phyloP scores from a whole-genome alignment of 805 yeast genomes.

The Metschnikowia gelsemii region DNA sequence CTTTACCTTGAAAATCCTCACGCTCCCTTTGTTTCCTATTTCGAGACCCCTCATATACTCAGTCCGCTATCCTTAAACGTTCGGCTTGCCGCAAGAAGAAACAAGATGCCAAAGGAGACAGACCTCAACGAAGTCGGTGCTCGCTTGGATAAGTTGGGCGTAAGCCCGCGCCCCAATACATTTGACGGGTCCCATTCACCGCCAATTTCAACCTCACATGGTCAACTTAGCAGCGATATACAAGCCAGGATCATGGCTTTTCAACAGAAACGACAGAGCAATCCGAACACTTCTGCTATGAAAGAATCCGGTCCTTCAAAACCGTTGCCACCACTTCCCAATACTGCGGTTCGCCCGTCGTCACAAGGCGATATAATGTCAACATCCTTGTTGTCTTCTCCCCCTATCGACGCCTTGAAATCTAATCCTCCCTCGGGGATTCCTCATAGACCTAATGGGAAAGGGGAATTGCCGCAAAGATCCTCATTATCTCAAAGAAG shows the following conservation, averaged over 20 bases:
- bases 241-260: constrained; percentile 87
- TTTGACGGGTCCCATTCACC: constrained; percentile 21
- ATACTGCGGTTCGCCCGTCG: constrained; percentile 10
- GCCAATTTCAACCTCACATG: constrained; percentile 22
- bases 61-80: neutral
- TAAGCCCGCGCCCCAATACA: constrained; percentile 14
- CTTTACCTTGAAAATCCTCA: no score
- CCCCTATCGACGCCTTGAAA: constrained; percentile 7
- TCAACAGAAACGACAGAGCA: constrained; percentile 64
- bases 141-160: constrained; percentile 17
- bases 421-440: constrained; percentile 4
- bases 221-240: constrained; percentile 60
- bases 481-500: constrained; percentile 53
- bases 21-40: neutral
- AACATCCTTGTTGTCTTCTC: constrained; percentile 13
- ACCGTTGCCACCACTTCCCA: constrained; percentile 21
- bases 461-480: constrained; percentile 29
- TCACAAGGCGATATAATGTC: constrained; percentile 13
- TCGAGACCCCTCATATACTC: neutral
- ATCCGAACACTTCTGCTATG: constrained; percentile 13
- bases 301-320: constrained; percentile 13
- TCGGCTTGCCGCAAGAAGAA: no score
- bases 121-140: constrained; percentile 17
- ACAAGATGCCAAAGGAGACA: constrained; percentile 13
- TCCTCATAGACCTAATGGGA: constrained; percentile 3